phyloP scores from a whole-genome alignment of 208 protist species.

The Kentomonas sorsogonicus region DNA sequence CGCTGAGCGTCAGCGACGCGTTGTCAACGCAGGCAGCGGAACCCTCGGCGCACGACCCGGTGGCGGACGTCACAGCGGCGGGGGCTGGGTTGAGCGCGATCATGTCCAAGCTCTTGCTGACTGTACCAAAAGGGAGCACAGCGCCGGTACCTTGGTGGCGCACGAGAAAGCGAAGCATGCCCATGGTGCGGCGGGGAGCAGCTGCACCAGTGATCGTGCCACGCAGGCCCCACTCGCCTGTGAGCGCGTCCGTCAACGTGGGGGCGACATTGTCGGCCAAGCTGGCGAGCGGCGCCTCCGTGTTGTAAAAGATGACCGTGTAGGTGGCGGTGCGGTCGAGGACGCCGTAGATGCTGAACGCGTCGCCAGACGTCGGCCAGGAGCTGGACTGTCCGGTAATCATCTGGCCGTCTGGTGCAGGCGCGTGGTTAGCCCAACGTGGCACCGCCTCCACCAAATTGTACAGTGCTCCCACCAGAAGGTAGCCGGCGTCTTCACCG shows the following conservation, averaged over 20 bases:
- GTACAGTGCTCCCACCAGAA: slow-evolving; percentile 12
- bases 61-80: too few species aligned
- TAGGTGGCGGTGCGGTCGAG: slow-evolving; percentile 11
- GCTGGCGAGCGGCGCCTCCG: slow-evolving; percentile 11
- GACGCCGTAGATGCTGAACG: slow-evolving; percentile 10
- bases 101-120: neutral
- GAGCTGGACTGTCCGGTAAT: neutral
- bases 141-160: slow-evolving; percentile 10
- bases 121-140: slow-evolving; percentile 4
- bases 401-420: neutral
- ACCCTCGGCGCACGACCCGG: too few species aligned
- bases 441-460: neutral
- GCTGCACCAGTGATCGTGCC: too few species aligned
- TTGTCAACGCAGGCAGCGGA: too few species aligned
- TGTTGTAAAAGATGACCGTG: slow-evolving; percentile 12
- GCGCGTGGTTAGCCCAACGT: neutral
- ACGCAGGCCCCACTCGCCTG: too few species aligned
- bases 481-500: slow-evolving; percentile 14
- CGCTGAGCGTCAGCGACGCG: too few species aligned
- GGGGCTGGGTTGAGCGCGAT: too few species aligned
- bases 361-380: slow-evolving; percentile 9
- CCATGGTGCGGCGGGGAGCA: slow-evolving; percentile 11
- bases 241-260: slow-evolving; percentile 13
- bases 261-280: neutral
- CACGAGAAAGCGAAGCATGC: slow-evolving; percentile 17